Conservation (phyloP, 495 filamentous ascomycete genomes). For the Aspergillus incahuasiensis region DNA sequence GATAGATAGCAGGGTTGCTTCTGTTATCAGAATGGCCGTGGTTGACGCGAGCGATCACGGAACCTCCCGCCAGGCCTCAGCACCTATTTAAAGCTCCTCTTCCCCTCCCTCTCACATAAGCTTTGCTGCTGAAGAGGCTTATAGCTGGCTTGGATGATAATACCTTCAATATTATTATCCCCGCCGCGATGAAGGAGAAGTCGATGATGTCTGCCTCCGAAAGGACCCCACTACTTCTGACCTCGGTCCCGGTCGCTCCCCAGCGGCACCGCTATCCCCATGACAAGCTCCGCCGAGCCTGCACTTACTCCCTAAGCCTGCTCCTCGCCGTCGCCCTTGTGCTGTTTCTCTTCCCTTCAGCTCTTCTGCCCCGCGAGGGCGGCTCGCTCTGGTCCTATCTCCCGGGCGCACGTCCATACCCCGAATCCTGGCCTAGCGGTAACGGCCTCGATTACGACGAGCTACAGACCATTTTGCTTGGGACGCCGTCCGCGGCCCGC, state of each 20-base stretch:
- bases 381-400: slow-evolving; percentile 40
- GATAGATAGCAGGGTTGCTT: neutral
- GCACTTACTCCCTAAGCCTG: slow-evolving; percentile 56
- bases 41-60: neutral
- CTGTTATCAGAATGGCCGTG: neutral
- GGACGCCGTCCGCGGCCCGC: slow-evolving; percentile 64
- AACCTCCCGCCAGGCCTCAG: neutral
- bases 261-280: slow-evolving; percentile 63
- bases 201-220: slow-evolving; percentile 36
- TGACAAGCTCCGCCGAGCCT: slow-evolving; percentile 63
- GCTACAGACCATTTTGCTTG: slow-evolving; percentile 63
- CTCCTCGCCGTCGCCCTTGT: slow-evolving; percentile 55
- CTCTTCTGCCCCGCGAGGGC: slow-evolving; percentile 30
- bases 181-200: slow-evolving; percentile 35
- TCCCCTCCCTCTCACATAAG: neutral
- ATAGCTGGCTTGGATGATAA: neutral
- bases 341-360: slow-evolving; percentile 54
- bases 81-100: neutral
- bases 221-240: slow-evolving; percentile 39
- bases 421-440: slow-evolving; percentile 41
- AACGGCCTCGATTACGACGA: slow-evolving; percentile 58
- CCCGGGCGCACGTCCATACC: slow-evolving; percentile 38
- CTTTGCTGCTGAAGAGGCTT: neutral
- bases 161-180: neutral
- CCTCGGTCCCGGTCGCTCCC: slow-evolving; percentile 30